Evolutionary conservation across 768 basidiomycete species (phyloP).

Genomic region (Suillus subalutaceus): DNA sequence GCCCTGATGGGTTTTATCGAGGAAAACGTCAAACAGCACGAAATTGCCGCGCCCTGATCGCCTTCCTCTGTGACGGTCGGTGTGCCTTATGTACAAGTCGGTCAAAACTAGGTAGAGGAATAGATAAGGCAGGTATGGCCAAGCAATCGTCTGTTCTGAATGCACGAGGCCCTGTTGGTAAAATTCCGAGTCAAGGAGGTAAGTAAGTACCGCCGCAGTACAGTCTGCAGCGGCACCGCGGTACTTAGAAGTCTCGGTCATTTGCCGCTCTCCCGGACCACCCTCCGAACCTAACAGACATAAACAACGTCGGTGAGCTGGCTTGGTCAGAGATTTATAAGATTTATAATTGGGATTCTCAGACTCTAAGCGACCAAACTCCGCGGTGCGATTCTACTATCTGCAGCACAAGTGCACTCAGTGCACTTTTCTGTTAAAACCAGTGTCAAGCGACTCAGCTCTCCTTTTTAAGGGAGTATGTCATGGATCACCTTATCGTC

Average conservation of each 20-base stretch:
- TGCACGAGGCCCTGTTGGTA: background rate
- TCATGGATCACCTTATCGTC: background rate
- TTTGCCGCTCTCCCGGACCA: background rate
- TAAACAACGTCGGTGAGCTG: background rate
- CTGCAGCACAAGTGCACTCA: background rate
- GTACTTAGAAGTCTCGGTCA: conserved; percentile 2
- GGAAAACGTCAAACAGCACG: conserved; percentile 1
- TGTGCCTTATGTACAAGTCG: background rate
- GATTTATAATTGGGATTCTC: background rate
- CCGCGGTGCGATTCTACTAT: conserved; percentile 1
- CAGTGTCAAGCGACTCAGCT: background rate
- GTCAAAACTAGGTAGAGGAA: background rate
- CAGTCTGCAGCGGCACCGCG: background rate
- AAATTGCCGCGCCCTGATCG: conserved; percentile 1
- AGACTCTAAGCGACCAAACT: background rate
- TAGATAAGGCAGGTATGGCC: background rate
- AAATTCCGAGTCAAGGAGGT: background rate
- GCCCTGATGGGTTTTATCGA: background rate
- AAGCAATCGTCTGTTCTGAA: background rate
- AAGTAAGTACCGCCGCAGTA: background rate
- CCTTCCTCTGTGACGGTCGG: background rate
- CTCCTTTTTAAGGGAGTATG: background rate
- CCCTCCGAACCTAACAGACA: background rate
- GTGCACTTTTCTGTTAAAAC: background rate
- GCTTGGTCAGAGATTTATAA: background rate